Evolutionary conservation across 2,329 filamentous ascomycete genomes (phyloP).

Genomic region (Fusarium sp.): DNA sequence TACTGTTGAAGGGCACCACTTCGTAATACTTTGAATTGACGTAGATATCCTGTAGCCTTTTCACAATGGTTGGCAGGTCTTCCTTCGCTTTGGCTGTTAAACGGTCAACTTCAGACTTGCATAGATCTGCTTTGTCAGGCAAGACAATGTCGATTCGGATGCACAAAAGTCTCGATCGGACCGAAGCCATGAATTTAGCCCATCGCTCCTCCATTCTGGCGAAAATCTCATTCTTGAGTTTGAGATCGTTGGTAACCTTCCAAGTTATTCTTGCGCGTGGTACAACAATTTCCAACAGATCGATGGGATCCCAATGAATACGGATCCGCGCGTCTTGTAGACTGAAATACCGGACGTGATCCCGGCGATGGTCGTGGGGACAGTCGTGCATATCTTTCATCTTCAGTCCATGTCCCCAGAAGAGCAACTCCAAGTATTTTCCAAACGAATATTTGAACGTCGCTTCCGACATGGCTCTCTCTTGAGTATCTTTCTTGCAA

Average conservation of each 20-base stretch:
- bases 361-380: slow-evolving; percentile 89
- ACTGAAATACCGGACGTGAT: slow-evolving; percentile 94
- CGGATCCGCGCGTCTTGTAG: slow-evolving; percentile 86
- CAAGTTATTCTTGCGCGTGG: slow-evolving; percentile 91
- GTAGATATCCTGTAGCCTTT: slow-evolving; percentile 88
- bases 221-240: slow-evolving; percentile 93
- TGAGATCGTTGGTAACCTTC: slow-evolving; percentile 96
- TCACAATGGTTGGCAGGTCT: slow-evolving; percentile 80
- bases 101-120: slow-evolving; percentile 82
- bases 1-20: slow-evolving; percentile 90
- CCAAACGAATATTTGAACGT: slow-evolving; percentile 99
- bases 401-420: slow-evolving; percentile 90
- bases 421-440: slow-evolving; percentile 97
- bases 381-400: slow-evolving; percentile 78
- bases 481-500: slow-evolving; percentile 89
- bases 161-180: slow-evolving; percentile 83
- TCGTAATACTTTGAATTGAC: slow-evolving; percentile 97
- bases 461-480: slow-evolving; percentile 90
- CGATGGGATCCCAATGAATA: slow-evolving; percentile 92
- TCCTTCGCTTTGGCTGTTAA: slow-evolving; percentile 84
- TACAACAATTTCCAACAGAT: slow-evolving; percentile 93
- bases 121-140: slow-evolving; percentile 86
- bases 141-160: slow-evolving; percentile 94
- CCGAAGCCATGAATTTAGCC: slow-evolving; percentile 87
- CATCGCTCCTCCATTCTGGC: slow-evolving; percentile 83